Conservation (phyloP, 305 asterid genomes). For the Fraxinus xanthoxyloides region DNA sequence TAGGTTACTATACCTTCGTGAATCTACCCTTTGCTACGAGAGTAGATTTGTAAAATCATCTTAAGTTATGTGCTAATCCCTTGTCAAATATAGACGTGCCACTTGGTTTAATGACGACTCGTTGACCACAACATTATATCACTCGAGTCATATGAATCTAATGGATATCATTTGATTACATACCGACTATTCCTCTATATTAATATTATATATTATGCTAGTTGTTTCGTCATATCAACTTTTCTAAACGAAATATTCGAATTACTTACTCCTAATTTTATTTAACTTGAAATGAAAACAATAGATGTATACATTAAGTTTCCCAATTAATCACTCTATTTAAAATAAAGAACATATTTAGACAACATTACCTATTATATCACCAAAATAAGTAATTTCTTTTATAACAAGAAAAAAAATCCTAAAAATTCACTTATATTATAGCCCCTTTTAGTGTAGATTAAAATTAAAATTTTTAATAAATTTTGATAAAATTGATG, state of each 20-base stretch:
- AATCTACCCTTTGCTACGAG: not conserved
- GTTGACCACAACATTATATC: not conserved
- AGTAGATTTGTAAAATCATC: not conserved
- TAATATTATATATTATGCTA: not conserved
- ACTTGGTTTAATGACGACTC: not conserved
- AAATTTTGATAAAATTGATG: too few relatives aligned
- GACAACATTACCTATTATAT: not conserved
- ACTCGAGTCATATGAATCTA: not conserved
- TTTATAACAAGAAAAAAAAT: not conserved
- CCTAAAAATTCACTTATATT: not conserved
- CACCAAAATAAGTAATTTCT: not conserved
- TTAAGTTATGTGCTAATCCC: not conserved
- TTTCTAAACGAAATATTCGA: not conserved
- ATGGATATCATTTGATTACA: not conserved
- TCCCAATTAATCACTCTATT: not conserved
- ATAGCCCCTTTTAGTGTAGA: too few relatives aligned
- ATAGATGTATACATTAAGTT: too few relatives aligned
- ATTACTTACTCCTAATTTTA: not conserved
- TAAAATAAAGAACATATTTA: not conserved
- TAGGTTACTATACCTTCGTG: not conserved
- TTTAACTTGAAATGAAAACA: not conserved
- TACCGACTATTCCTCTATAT: not conserved
- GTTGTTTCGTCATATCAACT: not conserved
- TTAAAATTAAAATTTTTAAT: too few relatives aligned
- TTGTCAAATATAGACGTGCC: not conserved